A percentile compares a stretch with the other conserved stretches of the same genome.
These are phyloP conservation scores for Triticum timopheevii DNA, from an alignment of 176 grass and related monocot species.

Conservation along the genomic window DNA sequence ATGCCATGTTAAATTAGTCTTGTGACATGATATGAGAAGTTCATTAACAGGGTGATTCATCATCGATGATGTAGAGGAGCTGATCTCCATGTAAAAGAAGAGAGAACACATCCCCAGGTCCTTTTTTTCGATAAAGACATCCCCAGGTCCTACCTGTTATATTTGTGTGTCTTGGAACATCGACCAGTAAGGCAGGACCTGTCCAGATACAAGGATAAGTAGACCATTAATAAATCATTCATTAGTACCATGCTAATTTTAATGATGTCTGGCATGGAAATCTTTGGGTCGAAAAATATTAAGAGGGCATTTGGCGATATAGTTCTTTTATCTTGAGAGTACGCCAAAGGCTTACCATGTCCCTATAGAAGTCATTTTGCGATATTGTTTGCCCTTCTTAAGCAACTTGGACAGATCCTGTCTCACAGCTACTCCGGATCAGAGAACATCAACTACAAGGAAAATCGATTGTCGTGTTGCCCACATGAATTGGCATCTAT, in stretches of 20 bases:
- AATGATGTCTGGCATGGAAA: neutral
- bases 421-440: neutral
- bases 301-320: neutral
- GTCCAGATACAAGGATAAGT: conserved; percentile 12
- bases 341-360: too few relatives aligned
- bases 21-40: neutral
- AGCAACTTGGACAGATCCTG: neutral
- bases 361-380: too few relatives aligned
- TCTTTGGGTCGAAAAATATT: neutral
- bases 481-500: neutral
- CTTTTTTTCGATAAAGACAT: neutral
- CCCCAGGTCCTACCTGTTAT: conserved; percentile 8
- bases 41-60: neutral
- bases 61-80: neutral
- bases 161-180: conserved; percentile 83
- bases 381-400: too few relatives aligned
- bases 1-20: neutral
- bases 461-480: neutral
- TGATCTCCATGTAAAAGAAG: neutral
- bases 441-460: neutral
- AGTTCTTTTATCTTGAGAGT: too few relatives aligned
- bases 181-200: conserved; percentile 85
- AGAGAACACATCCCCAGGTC: neutral
- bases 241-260: neutral
- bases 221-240: neutral